Evolutionary conservation across 202 grass and related monocot species (phyloP).

Genomic region (Tripidium arundinaceum): DNA sequence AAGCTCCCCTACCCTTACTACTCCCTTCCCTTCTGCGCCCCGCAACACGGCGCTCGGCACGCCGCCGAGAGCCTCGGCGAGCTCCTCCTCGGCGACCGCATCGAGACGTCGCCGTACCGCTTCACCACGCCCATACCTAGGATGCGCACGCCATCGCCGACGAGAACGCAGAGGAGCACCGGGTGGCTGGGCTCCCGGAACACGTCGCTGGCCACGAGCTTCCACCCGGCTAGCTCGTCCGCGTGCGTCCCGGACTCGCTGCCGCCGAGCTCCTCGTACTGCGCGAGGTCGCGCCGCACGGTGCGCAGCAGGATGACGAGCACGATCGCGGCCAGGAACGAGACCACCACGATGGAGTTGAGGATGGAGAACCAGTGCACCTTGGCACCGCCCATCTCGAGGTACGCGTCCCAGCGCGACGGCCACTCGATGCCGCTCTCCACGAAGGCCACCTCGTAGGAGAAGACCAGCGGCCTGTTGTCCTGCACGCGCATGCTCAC

Average conservation of each 20-base stretch:
- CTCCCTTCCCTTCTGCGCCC: conserved; percentile 48
- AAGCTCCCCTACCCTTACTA: conserved; percentile 57
- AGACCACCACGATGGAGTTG: conserved; percentile 44
- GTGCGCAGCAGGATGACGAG: conserved; percentile 46
- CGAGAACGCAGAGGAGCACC: conserved; percentile 39
- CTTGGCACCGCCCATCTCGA: conserved; percentile 37
- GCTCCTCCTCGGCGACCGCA: conserved; percentile 58
- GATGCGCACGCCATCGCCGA: conserved; percentile 47
- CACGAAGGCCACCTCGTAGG: conserved; percentile 43
- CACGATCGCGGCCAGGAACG: conserved; percentile 43
- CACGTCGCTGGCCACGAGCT: conserved; percentile 35
- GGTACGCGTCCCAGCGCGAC: conserved; percentile 50
- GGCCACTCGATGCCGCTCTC: conserved; percentile 40
- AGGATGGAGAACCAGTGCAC: conserved; percentile 67
- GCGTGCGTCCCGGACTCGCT: not conserved
- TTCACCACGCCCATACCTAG: conserved; percentile 46
- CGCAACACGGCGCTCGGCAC: conserved; percentile 20
- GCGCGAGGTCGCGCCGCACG: conserved; percentile 47
- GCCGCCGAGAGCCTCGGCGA: conserved; percentile 53
- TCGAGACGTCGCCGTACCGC: conserved; percentile 51
- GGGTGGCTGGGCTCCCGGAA: conserved; percentile 37
- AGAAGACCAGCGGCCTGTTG: conserved; percentile 32
- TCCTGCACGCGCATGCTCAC: conserved; percentile 38
- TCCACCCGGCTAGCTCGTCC: conserved; percentile 39
- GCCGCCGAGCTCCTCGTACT: conserved; percentile 34